These are phyloP conservation scores for Penicillium cosmopolitanum DNA, from an alignment of 495 filamentous ascomycete species.

Conservation along the genomic window DNA sequence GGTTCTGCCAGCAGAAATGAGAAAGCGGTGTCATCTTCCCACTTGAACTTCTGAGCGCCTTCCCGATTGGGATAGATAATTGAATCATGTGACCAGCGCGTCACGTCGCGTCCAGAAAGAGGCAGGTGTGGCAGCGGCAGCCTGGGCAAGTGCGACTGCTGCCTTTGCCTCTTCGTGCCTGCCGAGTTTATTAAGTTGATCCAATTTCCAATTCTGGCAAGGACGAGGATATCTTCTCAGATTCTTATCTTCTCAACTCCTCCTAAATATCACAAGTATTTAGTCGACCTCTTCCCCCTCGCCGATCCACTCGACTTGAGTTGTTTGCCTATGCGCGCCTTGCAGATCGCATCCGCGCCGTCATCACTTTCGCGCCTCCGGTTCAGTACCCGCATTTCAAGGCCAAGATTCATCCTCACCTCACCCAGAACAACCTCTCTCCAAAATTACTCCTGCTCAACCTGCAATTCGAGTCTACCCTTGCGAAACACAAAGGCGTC, in stretches of 20 bases:
- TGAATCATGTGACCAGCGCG: constrained; percentile 43
- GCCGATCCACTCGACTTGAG: neutral
- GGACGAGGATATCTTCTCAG: too few species aligned
- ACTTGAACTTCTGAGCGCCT: neutral
- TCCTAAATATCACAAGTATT: constrained; percentile 6
- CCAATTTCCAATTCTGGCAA: too few species aligned
- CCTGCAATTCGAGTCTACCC: neutral
- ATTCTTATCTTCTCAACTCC: too few species aligned
- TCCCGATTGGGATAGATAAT: constrained; percentile 19
- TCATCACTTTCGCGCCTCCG: constrained; percentile 24
- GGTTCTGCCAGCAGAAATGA: constrained; percentile 22
- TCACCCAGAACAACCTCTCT: neutral
- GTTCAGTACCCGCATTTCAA: constrained; percentile 9
- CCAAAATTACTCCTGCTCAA: neutral
- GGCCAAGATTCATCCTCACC: neutral
- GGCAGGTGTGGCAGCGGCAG: constrained; percentile 20
- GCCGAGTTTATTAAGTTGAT: neutral
- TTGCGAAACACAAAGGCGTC: neutral
- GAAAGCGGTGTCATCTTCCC: constrained; percentile 25
- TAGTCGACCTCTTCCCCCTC: neutral
- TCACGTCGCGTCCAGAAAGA: constrained; percentile 41
- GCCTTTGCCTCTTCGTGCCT: constrained; percentile 11
- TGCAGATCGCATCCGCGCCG: constrained; percentile 25
- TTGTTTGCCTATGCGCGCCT: constrained; percentile 35
- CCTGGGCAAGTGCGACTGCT: constrained; percentile 19